A percentile compares a stretch with the other conserved stretches of the same genome.
Evolutionary conservation across 2,329 filamentous ascomycete genomes (phyloP).

Genomic region (Chaetomium olivaceum): DNA sequence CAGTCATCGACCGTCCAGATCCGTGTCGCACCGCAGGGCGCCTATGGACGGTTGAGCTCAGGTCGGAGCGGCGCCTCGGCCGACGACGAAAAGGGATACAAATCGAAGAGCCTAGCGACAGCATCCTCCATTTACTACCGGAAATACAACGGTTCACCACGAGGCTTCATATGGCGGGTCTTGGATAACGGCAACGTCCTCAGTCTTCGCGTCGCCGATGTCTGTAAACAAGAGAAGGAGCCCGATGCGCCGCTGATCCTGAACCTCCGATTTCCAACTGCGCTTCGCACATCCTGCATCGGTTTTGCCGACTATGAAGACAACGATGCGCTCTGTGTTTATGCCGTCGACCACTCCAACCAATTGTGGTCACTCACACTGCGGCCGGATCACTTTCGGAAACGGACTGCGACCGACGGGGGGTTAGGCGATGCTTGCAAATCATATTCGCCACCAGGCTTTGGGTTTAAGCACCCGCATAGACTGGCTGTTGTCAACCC

Average conservation of each 20-base stretch:
- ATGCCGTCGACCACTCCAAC: constrained; percentile 75
- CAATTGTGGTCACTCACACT: constrained; percentile 83
- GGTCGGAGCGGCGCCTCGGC: constrained; percentile 44
- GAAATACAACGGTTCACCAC: constrained; percentile 70
- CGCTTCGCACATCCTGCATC: constrained; percentile 75
- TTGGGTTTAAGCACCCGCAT: constrained; percentile 78
- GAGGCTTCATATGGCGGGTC: constrained; percentile 88
- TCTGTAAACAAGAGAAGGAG: constrained; percentile 67
- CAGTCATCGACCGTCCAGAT: constrained; percentile 70
- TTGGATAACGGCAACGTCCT: constrained; percentile 77
- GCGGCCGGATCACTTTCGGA: constrained; percentile 77
- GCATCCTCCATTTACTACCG: constrained; percentile 85
- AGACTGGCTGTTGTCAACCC: constrained; percentile 73
- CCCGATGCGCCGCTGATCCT: constrained; percentile 73
- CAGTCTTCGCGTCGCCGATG: constrained; percentile 79
- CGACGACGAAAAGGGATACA: constrained; percentile 74
- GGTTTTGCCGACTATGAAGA: constrained; percentile 78
- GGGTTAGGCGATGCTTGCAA: constrained; percentile 77
- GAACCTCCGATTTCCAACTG: constrained; percentile 72
- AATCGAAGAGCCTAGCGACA: constrained; percentile 69
- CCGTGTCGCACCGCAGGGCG: constrained; percentile 58
- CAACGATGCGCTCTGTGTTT: constrained; percentile 75
- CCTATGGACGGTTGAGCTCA: constrained; percentile 30
- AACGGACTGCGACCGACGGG: constrained; percentile 67
- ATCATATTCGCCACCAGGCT: constrained; percentile 68